Evolutionary conservation across 371 early-diverging fungal genomes (phyloP), one percentile per base, ranked within the genome.

Genomic region (Blyttiomyces sp.): DNA sequence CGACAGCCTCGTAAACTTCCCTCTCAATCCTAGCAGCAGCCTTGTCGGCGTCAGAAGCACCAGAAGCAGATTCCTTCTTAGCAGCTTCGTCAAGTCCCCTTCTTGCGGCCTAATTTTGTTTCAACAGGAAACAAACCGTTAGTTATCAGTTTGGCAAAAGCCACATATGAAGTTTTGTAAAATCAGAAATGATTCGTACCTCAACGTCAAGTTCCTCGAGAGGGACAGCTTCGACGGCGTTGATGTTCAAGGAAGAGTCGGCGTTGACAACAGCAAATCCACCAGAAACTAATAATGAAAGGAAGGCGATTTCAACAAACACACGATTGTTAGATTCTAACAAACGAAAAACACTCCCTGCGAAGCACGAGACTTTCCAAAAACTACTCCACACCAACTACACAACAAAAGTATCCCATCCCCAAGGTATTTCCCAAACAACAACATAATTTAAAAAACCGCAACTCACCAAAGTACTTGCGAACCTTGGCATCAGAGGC

Each of bases 191-290:
- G 28, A 24, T 7, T 49, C 49, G 11, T 32, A 76, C 81, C 43
- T 69, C 74, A 28, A 45, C 51, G 61, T 92, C 92, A 68, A 98
- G 68, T 36, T 94, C 87, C 53, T 91, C 93, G 30, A 96, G 73
- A 59, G 91, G 81, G 74, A 88, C 85, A 53, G 96, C 98, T 80
- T 98, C 98, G 23, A 94, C 83, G 57, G 95, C 98, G 75, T 93
- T 96, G 79, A 98, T 94, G 88, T 95, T 93, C 60, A 97, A 83
- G 57, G 90, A 79, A 39, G 93, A 94, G 77, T 98, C 94, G 61
- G 95, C 90, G 88, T 97, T 94, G 79, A 98, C 87, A 64, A 88
- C 86, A 61, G 95, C 95, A 69, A 97, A 98, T 34, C 98, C 98
- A 61, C 98, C 98, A 75, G 89, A 88, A 59, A 93, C 96, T 91